Base-by-base conservation (phyloP, 352 stramenopile genomes). In the Globisporangium emineosum region DNA sequence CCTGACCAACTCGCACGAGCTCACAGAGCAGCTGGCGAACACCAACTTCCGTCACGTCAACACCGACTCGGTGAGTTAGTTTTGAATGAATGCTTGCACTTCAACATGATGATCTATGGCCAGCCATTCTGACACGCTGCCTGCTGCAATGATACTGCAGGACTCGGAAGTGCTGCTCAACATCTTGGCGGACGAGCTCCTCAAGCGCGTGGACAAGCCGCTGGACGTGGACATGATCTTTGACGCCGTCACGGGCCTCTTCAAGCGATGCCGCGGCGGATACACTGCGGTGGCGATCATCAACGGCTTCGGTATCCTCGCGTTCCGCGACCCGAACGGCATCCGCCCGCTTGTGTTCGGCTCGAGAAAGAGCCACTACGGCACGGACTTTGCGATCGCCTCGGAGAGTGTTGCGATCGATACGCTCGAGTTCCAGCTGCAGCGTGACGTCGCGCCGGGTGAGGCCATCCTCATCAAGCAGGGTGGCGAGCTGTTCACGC, bases 151-250 rank as follows among this genome's bases (percentile, higher is more conserved):
- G 40, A 10, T 19, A 42, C 10, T 52, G 21, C n/a, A 86, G 77
- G 98, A 99, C 89, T 99, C 93, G 59, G 98, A 99, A 81, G 75
- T 99, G 57, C 75, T 99, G 51, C 86, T 99, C 64, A 99, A 99
- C 79, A 96, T 99, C 47, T 95, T 99, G 72, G 97, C 97, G 1
- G 97, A 99, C 65, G 94, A 98, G 71, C 78, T 99, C 55, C 75
- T 96, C 57, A 88, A 90, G 73, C 77, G 78, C 42, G 81, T 91
- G 53, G 70, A 88, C 67, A 67, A 88, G 65, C 69, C 70, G 37
- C 73, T 97, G 19, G 78, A 89, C 56, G 81, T 78, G 33, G 73
- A 86, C 13, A 88, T 83, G 71, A 94, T 98, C 62, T 97, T 98
- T 50, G 89, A 96, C 9, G 91, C 93, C 12, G 91, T 98, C 56